These are phyloP conservation scores for Aquilaria sinensis DNA, from an alignment of 345 rosid genomes.

Conservation along the genomic window DNA sequence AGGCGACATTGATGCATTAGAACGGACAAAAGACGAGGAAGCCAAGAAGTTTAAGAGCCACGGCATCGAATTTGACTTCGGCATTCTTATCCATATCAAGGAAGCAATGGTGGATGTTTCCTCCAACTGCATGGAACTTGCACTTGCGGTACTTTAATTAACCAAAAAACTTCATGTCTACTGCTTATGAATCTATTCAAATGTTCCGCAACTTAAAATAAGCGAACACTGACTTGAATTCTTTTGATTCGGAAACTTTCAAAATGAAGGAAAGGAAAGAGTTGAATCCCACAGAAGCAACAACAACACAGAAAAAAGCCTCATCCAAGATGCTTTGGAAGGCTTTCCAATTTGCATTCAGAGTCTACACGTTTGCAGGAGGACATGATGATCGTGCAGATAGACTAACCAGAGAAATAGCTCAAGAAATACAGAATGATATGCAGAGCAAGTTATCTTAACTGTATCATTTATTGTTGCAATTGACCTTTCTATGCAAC, in stretches of 20 bases:
- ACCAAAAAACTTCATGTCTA: not conserved
- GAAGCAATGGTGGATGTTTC: constrained; percentile 89
- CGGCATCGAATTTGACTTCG: constrained; percentile 64
- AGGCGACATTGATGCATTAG: constrained; percentile 72
- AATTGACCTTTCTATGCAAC: constrained; percentile 6
- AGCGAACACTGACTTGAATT: not conserved
- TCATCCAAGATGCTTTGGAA: constrained; percentile 63
- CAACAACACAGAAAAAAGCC: constrained; percentile 21
- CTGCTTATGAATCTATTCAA: not conserved
- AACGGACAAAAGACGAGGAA: constrained; percentile 84
- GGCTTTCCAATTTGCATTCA: constrained; percentile 78
- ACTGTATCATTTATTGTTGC: no score
- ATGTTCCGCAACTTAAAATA: no score
- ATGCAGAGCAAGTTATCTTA: constrained; percentile 29
- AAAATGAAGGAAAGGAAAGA: constrained; percentile 51
- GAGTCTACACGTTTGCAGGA: constrained; percentile 76
- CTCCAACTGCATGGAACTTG: constrained; percentile 80
- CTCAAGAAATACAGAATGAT: constrained; percentile 66
- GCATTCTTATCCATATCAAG: constrained; percentile 58
- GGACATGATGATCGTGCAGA: constrained; percentile 84
- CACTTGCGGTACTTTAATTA: constrained; percentile 43
- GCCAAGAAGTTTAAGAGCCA: constrained; percentile 65
- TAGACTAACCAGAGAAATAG: constrained; percentile 59
- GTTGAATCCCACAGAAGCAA: constrained; percentile 30
- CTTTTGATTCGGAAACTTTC: no score